These are phyloP conservation scores for Pichia manshurica DNA, from an alignment of 805 yeast species.

Conservation along the genomic window DNA sequence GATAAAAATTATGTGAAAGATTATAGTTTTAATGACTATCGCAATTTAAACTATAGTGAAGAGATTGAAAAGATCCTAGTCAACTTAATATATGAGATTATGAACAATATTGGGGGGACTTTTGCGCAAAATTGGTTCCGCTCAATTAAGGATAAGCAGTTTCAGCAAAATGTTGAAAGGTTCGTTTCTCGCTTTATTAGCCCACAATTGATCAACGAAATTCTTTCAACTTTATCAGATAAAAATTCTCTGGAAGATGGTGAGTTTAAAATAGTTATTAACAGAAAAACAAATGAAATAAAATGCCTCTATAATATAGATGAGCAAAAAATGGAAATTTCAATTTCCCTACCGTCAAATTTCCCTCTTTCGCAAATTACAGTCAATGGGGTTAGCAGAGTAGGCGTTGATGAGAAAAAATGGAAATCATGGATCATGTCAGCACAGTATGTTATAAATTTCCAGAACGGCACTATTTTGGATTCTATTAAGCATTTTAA, in stretches of 20 bases:
- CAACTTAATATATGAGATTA: conserved; percentile 46
- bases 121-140: conserved; percentile 64
- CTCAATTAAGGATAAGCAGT: conserved; percentile 60
- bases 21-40: conserved; percentile 16
- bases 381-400: conserved; percentile 70
- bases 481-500: conserved; percentile 65
- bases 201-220: conserved; percentile 53
- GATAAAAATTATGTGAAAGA: conserved; percentile 27
- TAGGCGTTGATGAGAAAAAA: conserved; percentile 86
- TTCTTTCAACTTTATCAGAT: conserved; percentile 36
- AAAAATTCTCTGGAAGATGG: conserved; percentile 31
- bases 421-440: conserved; percentile 96
- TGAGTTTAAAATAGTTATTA: conserved; percentile 55
- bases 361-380: conserved; percentile 74
- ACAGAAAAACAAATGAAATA: conserved; percentile 58
- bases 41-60: conserved; percentile 13
- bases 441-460: conserved; percentile 73
- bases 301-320: conserved; percentile 72
- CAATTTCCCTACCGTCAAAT: conserved; percentile 62
- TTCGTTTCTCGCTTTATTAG: conserved; percentile 60
- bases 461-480: conserved; percentile 65
- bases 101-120: conserved; percentile 55
- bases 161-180: conserved; percentile 53
- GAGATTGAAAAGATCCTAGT: conserved; percentile 39
- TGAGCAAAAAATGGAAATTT: conserved; percentile 80